These are phyloP conservation scores for Solanum hybrid DNA, from an alignment of 305 asterid genomes.

Conservation along the genomic window DNA sequence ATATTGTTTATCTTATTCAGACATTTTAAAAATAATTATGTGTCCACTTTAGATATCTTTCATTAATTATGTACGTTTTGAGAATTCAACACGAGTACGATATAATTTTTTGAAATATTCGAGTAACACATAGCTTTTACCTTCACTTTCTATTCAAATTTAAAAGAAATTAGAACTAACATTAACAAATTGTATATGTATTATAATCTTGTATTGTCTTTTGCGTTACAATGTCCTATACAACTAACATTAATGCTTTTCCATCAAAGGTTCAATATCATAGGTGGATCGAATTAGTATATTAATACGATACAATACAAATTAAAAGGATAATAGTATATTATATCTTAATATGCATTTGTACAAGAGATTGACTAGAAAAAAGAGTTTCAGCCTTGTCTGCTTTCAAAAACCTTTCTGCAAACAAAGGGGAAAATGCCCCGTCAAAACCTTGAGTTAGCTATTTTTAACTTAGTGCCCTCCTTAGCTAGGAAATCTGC, in stretches of 20 bases:
- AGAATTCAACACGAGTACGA: background rate
- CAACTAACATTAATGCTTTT: background rate
- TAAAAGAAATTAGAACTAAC: background rate
- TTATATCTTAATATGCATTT: no score
- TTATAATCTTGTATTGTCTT: background rate
- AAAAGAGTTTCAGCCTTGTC: no score
- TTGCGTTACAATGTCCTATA: background rate
- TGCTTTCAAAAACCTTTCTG: no score
- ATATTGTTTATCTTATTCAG: no score
- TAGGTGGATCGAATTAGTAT: no score
- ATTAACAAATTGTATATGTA: background rate
- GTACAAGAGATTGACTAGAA: no score
- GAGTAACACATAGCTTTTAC: background rate
- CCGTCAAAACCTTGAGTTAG: no score
- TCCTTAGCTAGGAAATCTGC: no score
- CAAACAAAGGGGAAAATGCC: no score
- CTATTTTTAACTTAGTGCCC: no score
- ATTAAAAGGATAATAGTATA: no score
- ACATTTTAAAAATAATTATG: background rate
- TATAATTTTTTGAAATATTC: background rate
- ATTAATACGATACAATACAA: no score
- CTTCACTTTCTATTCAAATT: background rate
- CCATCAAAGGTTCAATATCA: background rate
- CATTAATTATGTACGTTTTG: background rate
- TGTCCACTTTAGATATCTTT: background rate